Evolutionary conservation across 176 grass and related monocot genomes (phyloP).

Genomic region (Ensete ventricosum): DNA sequence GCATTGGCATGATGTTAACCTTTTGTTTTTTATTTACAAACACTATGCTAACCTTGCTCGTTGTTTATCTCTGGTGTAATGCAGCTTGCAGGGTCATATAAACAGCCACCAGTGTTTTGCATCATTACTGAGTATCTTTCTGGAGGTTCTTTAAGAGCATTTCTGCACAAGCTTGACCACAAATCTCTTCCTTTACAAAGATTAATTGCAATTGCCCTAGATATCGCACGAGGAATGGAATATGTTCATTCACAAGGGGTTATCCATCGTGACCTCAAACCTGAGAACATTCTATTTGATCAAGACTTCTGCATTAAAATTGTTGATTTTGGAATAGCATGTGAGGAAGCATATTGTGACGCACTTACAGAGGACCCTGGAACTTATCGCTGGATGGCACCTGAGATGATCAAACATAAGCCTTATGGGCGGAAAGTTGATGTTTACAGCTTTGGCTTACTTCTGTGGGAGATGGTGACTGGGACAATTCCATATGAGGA

Average conservation of each 20-base stretch:
- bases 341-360: slow-evolving; percentile 62
- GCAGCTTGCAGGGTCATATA: slow-evolving; percentile 67
- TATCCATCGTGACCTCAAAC: slow-evolving; percentile 90
- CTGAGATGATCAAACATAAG: slow-evolving; percentile 77
- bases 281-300: slow-evolving; percentile 87
- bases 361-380: slow-evolving; percentile 54
- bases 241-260: slow-evolving; percentile 84
- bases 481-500: slow-evolving; percentile 70
- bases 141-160: slow-evolving; percentile 67
- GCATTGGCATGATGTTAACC: neutral
- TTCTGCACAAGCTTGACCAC: slow-evolving; percentile 78
- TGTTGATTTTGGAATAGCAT: slow-evolving; percentile 89
- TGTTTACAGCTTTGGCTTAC: slow-evolving; percentile 93
- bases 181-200: slow-evolving; percentile 49
- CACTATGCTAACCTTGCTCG: too few species aligned
- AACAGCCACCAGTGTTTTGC: slow-evolving; percentile 57
- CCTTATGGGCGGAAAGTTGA: slow-evolving; percentile 74
- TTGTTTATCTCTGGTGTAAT: slow-evolving; percentile 17
- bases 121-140: slow-evolving; percentile 79
- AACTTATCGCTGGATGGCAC: slow-evolving; percentile 98
- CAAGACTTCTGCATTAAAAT: slow-evolving; percentile 49
- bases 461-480: slow-evolving; percentile 86
- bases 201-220: slow-evolving; percentile 55
- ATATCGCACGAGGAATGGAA: slow-evolving; percentile 66
- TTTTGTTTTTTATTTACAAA: neutral